Base-by-base conservation (phyloP, 495 filamentous ascomycete genomes). In the Penicillium turbatum region DNA sequence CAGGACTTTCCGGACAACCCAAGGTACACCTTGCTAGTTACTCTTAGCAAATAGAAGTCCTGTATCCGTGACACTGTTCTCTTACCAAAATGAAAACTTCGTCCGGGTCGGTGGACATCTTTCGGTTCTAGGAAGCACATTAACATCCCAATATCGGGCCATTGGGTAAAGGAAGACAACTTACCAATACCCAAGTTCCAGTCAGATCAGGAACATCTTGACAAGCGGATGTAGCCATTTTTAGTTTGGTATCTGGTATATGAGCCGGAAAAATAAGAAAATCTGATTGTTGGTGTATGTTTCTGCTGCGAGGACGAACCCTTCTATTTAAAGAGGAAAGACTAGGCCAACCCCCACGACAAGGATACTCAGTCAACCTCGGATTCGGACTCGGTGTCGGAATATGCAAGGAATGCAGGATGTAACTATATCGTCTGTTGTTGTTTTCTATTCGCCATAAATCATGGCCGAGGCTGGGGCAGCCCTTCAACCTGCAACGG, bases 351-450 rank as follows among this genome's bases (percentile, higher is more conserved):
- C 8, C 5, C 1, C 7, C 16, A 48, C 10, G 24, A 36, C 6
- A 12, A 11, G 16, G n/a, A n/a, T 43, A 19, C 12, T 12, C 12
- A 5, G 16, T 21, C 10, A 2, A 29, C 29, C 6, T 56, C 56
- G 56, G 56, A 56, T 9, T 63, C 60, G 56, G 56, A 37, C 41
- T 63, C 56, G 60, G 60, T 13, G 30, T 62, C 55, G 34, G 56
- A 41, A 31, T 29, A 36, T 40, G 35, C 48, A 47, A 21, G 40
- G 35, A 8, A 32, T 24, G 12, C 13, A 16, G 8, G 12, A 6
- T 15, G 13, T 27, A 43, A 11, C 4, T 15, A 15, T 16, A 2
- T 12, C 4, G 35, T 37, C 15, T 15, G 5, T 6, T 37, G 6
- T 31, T 31, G 30, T 31, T 31, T 1, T 3, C 30, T 11, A 31